Evolutionary conservation across 2,329 filamentous ascomycete genomes (phyloP).

Genomic region (Didymella glomerata): DNA sequence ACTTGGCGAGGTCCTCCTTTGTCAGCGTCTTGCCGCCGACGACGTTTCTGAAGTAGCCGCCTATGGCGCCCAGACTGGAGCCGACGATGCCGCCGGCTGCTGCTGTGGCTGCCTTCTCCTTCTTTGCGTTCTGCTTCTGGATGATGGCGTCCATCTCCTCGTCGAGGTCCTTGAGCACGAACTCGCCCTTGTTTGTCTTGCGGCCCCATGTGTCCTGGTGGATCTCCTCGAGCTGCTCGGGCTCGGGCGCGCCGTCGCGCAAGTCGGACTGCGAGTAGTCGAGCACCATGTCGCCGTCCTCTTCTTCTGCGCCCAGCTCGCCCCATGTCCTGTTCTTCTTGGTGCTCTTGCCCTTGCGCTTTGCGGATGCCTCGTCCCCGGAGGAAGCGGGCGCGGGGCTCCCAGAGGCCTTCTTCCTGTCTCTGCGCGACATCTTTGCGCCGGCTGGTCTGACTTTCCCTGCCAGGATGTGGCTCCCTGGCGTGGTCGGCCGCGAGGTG

Average conservation of each 20-base stretch:
- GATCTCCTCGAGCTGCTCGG: slow-evolving; percentile 74
- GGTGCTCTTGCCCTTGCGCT: slow-evolving; percentile 66
- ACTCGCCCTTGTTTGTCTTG: slow-evolving; percentile 86
- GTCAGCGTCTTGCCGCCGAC: slow-evolving; percentile 93
- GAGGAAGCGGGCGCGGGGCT: slow-evolving; percentile 74
- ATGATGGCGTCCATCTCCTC: slow-evolving; percentile 93
- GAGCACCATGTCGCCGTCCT: slow-evolving; percentile 76
- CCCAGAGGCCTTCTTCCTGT: slow-evolving; percentile 70
- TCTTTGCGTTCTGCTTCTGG: slow-evolving; percentile 74
- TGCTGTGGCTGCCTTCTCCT: slow-evolving; percentile 36
- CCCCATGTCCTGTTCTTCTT: slow-evolving; percentile 96
- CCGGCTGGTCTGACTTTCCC: slow-evolving; percentile 75
- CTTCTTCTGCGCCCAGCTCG: slow-evolving; percentile 87
- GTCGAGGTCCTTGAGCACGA: slow-evolving; percentile 90
- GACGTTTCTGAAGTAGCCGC: slow-evolving; percentile 90
- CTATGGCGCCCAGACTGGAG: slow-evolving; percentile 81
- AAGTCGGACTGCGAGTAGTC: slow-evolving; percentile 82
- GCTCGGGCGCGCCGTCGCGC: slow-evolving; percentile 58
- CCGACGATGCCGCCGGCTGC: slow-evolving; percentile 72
- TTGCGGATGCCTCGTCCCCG: slow-evolving; percentile 76
- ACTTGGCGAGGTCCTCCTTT: slow-evolving; percentile 86
- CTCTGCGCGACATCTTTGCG: slow-evolving; percentile 80
- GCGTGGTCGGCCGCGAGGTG: slow-evolving; percentile 81
- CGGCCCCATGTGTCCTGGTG: slow-evolving; percentile 84
- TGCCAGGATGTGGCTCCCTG: slow-evolving; percentile 73